phyloP scores from a whole-genome alignment of 1,284 basidiomycete genomes.

The Rugosomyces carneus region DNA sequence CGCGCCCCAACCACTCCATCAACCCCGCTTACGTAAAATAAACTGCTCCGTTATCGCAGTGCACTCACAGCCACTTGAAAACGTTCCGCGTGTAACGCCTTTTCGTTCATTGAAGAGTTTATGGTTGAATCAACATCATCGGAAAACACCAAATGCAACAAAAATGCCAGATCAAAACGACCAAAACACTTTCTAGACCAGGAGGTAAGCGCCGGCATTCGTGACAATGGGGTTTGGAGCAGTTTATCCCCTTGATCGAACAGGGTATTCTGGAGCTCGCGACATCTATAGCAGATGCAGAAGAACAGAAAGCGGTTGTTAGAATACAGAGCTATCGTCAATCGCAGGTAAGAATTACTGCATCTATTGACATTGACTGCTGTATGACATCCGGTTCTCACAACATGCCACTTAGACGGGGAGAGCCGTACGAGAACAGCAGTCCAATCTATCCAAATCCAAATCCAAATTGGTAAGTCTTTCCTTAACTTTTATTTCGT shows the following conservation, averaged over 20 bases:
- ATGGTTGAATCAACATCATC: neutral
- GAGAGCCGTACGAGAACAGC: conserved; percentile 5
- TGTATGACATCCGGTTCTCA: neutral
- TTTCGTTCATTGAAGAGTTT: neutral
- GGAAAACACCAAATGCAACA: neutral
- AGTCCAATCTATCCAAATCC: conserved; percentile 10
- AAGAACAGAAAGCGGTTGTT: conserved; percentile 10
- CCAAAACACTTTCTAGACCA: conserved; percentile 12
- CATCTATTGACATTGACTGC: neutral
- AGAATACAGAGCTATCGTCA: conserved; percentile 10
- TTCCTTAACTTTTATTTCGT: neutral
- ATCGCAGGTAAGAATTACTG: conserved; percentile 5
- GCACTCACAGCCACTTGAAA: too few relatives aligned
- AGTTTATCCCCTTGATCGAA: neutral
- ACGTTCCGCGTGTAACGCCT: too few relatives aligned
- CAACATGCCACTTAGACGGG: conserved; percentile 8
- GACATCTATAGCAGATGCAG: conserved; percentile 10
- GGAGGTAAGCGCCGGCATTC: conserved; percentile 2
- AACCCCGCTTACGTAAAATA: too few relatives aligned
- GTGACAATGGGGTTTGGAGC: too few relatives aligned
- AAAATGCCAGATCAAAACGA: conserved; percentile 1
- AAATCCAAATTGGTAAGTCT: conserved; percentile 13
- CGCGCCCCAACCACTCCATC: too few relatives aligned
- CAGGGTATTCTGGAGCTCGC: conserved; percentile 13
- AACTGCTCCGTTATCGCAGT: too few relatives aligned